A percentile compares a stretch with the other conserved stretches of the same genome.
Conservation (phyloP, 2,329 filamentous ascomycete genomes). For the Sporothrix dimorphospora region DNA sequence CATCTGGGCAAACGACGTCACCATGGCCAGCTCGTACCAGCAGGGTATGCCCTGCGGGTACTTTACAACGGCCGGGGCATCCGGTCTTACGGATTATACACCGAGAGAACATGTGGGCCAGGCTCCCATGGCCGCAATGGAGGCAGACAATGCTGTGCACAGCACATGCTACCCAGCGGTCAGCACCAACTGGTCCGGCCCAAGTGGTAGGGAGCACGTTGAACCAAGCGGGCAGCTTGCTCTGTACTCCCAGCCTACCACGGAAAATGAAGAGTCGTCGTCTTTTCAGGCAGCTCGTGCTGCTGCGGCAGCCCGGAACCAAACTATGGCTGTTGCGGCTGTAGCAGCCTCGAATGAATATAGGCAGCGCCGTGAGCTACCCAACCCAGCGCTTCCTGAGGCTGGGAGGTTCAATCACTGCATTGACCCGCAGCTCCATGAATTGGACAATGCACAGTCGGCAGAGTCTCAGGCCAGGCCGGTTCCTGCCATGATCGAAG, state of each 20-base stretch:
- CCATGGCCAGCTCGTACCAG: too few species aligned
- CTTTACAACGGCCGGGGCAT: neutral
- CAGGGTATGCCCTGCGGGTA: neutral
- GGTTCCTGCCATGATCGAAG: neutral
- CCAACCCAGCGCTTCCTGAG: neutral
- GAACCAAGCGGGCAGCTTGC: neutral
- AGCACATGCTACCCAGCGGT: neutral
- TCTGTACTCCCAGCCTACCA: neutral
- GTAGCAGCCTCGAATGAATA: neutral
- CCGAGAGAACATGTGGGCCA: neutral
- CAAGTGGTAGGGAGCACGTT: neutral
- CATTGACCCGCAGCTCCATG: neutral
- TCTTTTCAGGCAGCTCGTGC: neutral
- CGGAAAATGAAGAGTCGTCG: neutral
- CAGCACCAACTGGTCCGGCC: neutral
- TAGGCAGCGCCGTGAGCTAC: neutral
- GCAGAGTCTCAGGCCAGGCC: neutral
- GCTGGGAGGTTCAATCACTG: neutral
- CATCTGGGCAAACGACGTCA: too few species aligned
- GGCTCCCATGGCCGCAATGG: neutral
- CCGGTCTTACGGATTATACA: neutral
- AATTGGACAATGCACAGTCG: neutral
- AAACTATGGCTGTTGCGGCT: neutral
- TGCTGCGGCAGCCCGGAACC: neutral
- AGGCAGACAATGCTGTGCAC: neutral